Base-by-base conservation (phyloP, 768 basidiomycete genomes). In the Cubamyces sp. region DNA sequence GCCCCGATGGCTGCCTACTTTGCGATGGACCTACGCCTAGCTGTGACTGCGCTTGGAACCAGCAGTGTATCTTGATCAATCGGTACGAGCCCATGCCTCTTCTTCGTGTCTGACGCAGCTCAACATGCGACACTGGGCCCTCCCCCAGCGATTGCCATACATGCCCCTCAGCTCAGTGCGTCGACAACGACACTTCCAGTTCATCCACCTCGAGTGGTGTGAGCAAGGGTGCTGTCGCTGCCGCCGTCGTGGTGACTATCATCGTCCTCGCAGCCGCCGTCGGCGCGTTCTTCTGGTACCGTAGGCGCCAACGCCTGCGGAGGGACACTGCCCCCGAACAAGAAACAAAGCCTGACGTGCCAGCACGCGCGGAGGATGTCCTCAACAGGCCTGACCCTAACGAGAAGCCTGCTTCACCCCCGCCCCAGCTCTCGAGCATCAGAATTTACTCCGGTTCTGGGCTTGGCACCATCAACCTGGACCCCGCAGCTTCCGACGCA, bases 301-400 rank as follows among this genome's bases (percentile, higher is more conserved):
- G 90, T 57, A 84, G 86, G 60, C 84, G 78, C 62, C 71, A 73
- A 46, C 82, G 81, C 55, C 72, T 81, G 34, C 53, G 43, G 16
- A 78, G 78, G 73, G 57, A 59, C 70, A 61, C 68, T 23, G 72
- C 74, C 18, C 57, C 70, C 21, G 70, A 61, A 16, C 71, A 66
- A 34, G 83, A 85, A 60, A 68, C 76, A 57, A 82, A 82, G 66
- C 72, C 76, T 53, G 91, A 93, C 68, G 74, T 84, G 19, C 91
- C 90, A 40, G 91, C 90, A 1, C 76, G 88, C 21, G 91, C 92
- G 19, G 87, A 84, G 67, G 84, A 86, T 11, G 92, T 93, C 37
- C 86, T 93, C 61, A 90, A 86, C 72, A 81, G 91, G 43, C 90
- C 91, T n/a, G 89, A 93, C 74, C 91, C 91, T 30, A 87, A 76